Conservation (phyloP, 306 rosid species). For the Dalbergia cultrata region DNA sequence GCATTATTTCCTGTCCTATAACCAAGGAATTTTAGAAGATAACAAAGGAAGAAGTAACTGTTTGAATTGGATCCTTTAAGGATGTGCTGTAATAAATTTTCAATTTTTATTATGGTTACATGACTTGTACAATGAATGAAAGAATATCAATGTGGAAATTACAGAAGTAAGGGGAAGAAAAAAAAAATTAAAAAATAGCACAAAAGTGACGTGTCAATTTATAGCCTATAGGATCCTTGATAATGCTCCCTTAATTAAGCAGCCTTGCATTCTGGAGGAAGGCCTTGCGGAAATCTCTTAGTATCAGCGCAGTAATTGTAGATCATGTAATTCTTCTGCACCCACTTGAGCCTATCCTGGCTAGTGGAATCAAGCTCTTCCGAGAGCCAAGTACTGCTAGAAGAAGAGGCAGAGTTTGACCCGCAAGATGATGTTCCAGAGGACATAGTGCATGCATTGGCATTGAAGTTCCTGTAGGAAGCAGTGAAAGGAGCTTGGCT, state of each 20-base stretch:
- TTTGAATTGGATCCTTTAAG: neutral
- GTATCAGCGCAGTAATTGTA: conserved; percentile 63
- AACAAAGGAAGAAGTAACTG: no score
- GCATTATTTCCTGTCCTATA: no score
- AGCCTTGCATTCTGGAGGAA: conserved; percentile 45
- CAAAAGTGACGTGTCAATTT: neutral
- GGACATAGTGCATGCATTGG: conserved; percentile 57
- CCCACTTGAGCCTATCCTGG: conserved; percentile 58
- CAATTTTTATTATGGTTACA: no score
- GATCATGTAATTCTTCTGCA: conserved; percentile 71
- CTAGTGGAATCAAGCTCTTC: conserved; percentile 52
- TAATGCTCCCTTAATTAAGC: neutral
- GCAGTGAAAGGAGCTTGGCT: conserved; percentile 69
- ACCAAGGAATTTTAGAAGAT: no score
- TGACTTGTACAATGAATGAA: neutral
- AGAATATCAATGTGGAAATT: neutral
- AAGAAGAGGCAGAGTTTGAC: conserved; percentile 21
- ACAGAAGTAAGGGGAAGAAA: neutral
- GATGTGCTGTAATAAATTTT: neutral
- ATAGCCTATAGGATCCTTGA: neutral
- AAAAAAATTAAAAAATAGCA: neutral
- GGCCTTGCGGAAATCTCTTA: conserved; percentile 48
- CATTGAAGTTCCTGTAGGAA: conserved; percentile 69
- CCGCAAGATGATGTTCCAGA: conserved; percentile 60
- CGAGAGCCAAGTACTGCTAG: conserved; percentile 44